phyloP scores from a whole-genome alignment of 164 flowering plant species.

The Magnolia officinalis region DNA sequence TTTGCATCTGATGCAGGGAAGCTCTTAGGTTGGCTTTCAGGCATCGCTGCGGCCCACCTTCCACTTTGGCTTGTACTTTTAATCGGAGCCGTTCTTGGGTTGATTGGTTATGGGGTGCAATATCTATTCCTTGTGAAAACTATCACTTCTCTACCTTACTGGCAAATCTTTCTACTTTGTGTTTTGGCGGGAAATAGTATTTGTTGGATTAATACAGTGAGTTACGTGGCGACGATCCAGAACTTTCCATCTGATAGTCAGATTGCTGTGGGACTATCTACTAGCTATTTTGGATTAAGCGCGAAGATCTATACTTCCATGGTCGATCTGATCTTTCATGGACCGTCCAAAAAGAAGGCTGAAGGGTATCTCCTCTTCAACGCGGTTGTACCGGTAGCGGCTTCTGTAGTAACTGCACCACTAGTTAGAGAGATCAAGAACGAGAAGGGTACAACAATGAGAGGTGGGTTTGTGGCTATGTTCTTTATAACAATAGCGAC shows the following conservation, averaged over 20 bases:
- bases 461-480: constrained; percentile 38
- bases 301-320: constrained; percentile 52
- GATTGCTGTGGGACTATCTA: constrained; percentile 63
- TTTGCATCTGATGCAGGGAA: constrained; percentile 96
- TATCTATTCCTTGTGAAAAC: constrained; percentile 48
- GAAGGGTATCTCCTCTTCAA: constrained; percentile 61
- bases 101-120: constrained; percentile 75
- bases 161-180: constrained; percentile 49
- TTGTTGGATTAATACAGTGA: constrained; percentile 94
- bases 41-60: constrained; percentile 56
- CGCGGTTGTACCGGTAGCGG: constrained; percentile 48
- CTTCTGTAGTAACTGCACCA: constrained; percentile 40
- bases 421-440: constrained; percentile 16
- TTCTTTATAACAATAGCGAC: constrained; percentile 23
- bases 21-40: constrained; percentile 72
- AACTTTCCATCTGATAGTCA: constrained; percentile 60
- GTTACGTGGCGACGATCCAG: constrained; percentile 43
- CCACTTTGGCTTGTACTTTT: constrained; percentile 73
- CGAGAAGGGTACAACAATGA: constrained; percentile 9
- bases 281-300: constrained; percentile 72
- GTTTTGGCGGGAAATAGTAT: constrained; percentile 81
- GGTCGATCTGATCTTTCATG: constrained; percentile 1
- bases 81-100: constrained; percentile 58
- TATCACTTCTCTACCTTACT: constrained; percentile 41
- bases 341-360: neutral